phyloP scores from a whole-genome alignment of 441 rosid genomes.

The Biscutella laevigata region DNA sequence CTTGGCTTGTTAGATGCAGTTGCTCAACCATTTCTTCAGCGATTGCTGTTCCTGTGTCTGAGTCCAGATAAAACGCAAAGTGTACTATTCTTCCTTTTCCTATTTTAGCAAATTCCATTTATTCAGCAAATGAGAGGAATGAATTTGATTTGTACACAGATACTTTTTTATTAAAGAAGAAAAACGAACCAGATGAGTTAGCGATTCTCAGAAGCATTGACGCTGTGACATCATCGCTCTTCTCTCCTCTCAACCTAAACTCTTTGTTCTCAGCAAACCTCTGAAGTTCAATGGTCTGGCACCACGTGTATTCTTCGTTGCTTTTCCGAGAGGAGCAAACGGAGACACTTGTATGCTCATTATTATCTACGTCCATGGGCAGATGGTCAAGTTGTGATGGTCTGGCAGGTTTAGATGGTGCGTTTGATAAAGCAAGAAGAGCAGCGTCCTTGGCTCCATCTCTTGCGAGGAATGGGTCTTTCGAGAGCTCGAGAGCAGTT shows the following conservation, averaged over 20 bases:
- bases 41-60: conserved; percentile 54
- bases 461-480: conserved; percentile 56
- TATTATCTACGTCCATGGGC: conserved; percentile 58
- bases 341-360: conserved; percentile 31
- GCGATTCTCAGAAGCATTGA: conserved; percentile 52
- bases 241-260: conserved; percentile 51
- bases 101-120: conserved; percentile 13
- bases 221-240: conserved; percentile 39
- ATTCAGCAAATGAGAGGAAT: conserved; percentile 10
- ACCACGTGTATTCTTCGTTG: conserved; percentile 20
- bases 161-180: neutral
- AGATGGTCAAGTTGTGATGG: conserved; percentile 32
- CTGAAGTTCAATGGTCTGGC: conserved; percentile 26
- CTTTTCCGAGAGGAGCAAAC: too few species aligned
- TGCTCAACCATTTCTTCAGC: conserved; percentile 63
- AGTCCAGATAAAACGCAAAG: conserved; percentile 51
- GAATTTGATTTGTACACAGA: neutral
- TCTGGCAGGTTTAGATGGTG: conserved; percentile 22
- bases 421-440: conserved; percentile 23
- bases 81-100: conserved; percentile 50
- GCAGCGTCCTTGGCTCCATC: conserved; percentile 38
- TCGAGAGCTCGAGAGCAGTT: conserved; percentile 60
- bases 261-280: conserved; percentile 37
- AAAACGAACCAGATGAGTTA: conserved; percentile 33
- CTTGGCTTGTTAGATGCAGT: conserved; percentile 46